These are phyloP conservation scores for Eimeria praecox DNA, from an alignment of 169 alveolate species.

Conservation along the genomic window DNA sequence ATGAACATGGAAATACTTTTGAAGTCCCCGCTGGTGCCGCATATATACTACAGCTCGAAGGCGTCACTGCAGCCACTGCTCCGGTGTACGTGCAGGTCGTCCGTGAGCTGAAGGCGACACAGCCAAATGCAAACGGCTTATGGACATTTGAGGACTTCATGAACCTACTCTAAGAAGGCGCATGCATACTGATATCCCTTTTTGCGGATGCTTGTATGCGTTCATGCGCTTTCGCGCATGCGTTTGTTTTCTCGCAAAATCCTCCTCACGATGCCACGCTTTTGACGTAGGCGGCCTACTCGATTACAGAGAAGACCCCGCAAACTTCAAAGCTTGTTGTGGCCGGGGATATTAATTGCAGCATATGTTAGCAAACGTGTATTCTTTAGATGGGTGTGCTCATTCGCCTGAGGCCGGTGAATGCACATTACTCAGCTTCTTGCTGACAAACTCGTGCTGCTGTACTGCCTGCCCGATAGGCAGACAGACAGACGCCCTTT, in stretches of 20 bases:
- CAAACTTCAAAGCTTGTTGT: background rate
- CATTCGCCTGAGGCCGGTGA: background rate
- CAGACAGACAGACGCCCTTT: background rate
- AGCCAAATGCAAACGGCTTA: constrained; percentile 50
- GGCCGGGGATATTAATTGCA: background rate
- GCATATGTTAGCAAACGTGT: background rate
- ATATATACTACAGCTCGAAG: constrained; percentile 52
- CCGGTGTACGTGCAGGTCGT: constrained; percentile 63
- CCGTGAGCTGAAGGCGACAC: constrained; percentile 65
- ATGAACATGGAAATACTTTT: constrained; percentile 38
- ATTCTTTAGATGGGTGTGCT: background rate
- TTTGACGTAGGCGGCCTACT: no score
- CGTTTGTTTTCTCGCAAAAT: background rate
- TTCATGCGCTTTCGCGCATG: background rate
- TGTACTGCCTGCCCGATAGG: background rate
- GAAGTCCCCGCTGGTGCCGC: constrained; percentile 59
- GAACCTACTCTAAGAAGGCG: constrained; percentile 39
- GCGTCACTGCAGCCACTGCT: constrained; percentile 75
- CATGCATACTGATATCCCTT: background rate
- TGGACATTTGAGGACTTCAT: constrained; percentile 65
- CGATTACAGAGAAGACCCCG: background rate
- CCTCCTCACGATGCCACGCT: background rate
- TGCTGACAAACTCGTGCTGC: background rate
- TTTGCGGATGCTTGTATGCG: background rate
- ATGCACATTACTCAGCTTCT: background rate